Evolutionary conservation across 75 land plant genomes (phyloP), one percentile per base, ranked within the genome.

Genomic region (Isoetes taiwanensis): DNA sequence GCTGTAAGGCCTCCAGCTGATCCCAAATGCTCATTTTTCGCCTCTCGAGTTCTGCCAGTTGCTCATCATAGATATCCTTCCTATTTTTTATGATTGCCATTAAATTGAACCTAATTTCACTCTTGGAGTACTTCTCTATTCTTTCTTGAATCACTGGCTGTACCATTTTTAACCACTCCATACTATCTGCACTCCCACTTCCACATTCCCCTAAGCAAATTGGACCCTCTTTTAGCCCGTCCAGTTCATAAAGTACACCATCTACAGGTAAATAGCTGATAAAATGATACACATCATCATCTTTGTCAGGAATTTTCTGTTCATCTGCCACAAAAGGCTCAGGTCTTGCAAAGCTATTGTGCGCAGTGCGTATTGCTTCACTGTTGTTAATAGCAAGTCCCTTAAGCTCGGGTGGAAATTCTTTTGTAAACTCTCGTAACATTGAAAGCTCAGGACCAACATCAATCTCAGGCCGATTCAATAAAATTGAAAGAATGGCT

Each of bases 151-250:
- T 93, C 41, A 88, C 90, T 19, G 98, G 98, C 55, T 84, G 96
- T 24, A 93, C 98, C 81, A 81, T 64, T 57, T 70, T 58, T 62
- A 93, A 52, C 98, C 98, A 93, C 1, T 81, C 98, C 64, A 77
- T 24, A 68, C 82, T 77, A 32, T 69, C 81, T 14, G 61, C 76
- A 16, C 74, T 75, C 30, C 78, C 78, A 58, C 67, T 56, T 14
- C 73, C 74, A 61, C 83, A 88, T 43, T 68, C 77, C 4, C 98
- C 98, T 28, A 87, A 76, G 57, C 81, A 81, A 43, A 93, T 87
- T 25, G 98, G 98, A n/a, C 98, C 98, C 50, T 84, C 96, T 74
- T 93, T 93, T 38, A 93, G 68, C 24, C 98, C 98, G 64, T 93
- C 98, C 10, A 93, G 83, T 63, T 93, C 98, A 60, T 93, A 93